These are phyloP conservation scores for Phytopythium delawarense DNA, from an alignment of 352 stramenopile species.

Conservation along the genomic window DNA sequence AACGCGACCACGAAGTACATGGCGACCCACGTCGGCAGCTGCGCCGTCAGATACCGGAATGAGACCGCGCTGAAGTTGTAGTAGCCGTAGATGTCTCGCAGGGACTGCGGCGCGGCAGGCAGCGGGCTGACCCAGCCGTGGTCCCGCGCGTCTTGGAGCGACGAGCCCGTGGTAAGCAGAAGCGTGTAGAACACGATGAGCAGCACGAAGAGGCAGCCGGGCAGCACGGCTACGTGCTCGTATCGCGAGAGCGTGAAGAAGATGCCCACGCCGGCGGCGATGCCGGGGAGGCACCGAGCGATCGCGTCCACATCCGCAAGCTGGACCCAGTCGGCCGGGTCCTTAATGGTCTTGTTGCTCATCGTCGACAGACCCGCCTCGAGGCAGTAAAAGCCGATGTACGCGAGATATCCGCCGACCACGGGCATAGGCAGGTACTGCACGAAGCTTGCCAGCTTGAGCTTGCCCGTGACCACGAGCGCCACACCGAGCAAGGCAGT, in stretches of 20 bases:
- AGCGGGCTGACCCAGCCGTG: slow-evolving; percentile 90
- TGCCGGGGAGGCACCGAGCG: slow-evolving; percentile 80
- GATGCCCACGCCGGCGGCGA: slow-evolving; percentile 79
- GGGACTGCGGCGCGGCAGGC: slow-evolving; percentile 46
- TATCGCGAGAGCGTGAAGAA: slow-evolving; percentile 82
- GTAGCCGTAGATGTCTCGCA: slow-evolving; percentile 77
- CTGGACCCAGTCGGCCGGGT: slow-evolving; percentile 78
- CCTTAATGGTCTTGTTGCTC: slow-evolving; percentile 90
- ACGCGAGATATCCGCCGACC: slow-evolving; percentile 97
- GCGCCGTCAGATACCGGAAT: slow-evolving; percentile 49
- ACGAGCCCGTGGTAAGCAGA: slow-evolving; percentile 67
- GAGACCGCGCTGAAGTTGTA: slow-evolving; percentile 70
- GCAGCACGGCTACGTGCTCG: slow-evolving; percentile 83
- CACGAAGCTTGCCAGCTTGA: slow-evolving; percentile 94
- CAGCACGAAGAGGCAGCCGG: slow-evolving; percentile 84
- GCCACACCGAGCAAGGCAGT: slow-evolving; percentile 91
- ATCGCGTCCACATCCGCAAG: slow-evolving; percentile 75
- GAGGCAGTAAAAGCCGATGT: slow-evolving; percentile 93
- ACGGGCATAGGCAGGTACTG: slow-evolving; percentile 97
- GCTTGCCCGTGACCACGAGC: slow-evolving; percentile 93
- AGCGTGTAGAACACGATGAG: slow-evolving; percentile 82
- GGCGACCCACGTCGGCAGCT: slow-evolving; percentile 90
- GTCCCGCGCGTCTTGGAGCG: slow-evolving; percentile 86
- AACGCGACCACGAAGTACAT: slow-evolving; percentile 99
- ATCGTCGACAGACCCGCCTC: slow-evolving; percentile 83